Conservation (phyloP, 2,329 filamentous ascomycete genomes). For the Cryphonectria radicalis region DNA sequence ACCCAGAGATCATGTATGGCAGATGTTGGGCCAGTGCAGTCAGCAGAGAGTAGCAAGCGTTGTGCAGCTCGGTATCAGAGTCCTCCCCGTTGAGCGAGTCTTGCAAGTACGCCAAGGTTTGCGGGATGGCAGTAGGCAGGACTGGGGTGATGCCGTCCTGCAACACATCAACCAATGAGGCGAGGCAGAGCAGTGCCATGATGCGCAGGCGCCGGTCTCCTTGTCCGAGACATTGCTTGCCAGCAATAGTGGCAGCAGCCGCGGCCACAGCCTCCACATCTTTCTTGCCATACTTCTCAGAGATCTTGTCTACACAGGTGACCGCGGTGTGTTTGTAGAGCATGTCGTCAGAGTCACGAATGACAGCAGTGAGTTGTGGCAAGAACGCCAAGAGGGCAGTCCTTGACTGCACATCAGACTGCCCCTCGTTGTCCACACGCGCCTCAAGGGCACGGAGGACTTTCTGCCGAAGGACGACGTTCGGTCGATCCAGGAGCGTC, state of each 20-base stretch:
- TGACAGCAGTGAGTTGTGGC: conserved; percentile 75
- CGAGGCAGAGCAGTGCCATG: conserved; percentile 85
- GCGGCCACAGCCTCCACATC: conserved; percentile 76
- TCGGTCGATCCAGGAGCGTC: conserved; percentile 74
- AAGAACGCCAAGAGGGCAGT: conserved; percentile 77
- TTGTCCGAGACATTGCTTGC: conserved; percentile 76
- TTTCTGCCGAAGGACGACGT: conserved; percentile 76
- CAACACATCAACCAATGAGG: conserved; percentile 86
- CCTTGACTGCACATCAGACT: conserved; percentile 70
- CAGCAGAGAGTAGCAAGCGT: conserved; percentile 80
- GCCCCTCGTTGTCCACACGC: conserved; percentile 74
- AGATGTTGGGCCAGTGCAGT: conserved; percentile 80
- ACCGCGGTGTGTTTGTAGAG: conserved; percentile 84
- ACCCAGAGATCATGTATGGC: conserved; percentile 84
- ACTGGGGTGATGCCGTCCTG: conserved; percentile 85
- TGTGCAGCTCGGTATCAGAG: conserved; percentile 70
- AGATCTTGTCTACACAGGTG: conserved; percentile 87
- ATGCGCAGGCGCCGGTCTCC: conserved; percentile 73
- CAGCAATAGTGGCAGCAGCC: conserved; percentile 77
- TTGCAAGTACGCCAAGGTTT: conserved; percentile 72
- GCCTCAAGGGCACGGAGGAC: conserved; percentile 80
- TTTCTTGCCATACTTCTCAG: conserved; percentile 94
- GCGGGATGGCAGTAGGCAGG: conserved; percentile 75
- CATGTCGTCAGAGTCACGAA: conserved; percentile 73
- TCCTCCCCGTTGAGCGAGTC: conserved; percentile 59